Evolutionary conservation across 305 asterid genomes (phyloP), one percentile per base, ranked within the genome.

Genomic region (Nicotiana rustica): DNA sequence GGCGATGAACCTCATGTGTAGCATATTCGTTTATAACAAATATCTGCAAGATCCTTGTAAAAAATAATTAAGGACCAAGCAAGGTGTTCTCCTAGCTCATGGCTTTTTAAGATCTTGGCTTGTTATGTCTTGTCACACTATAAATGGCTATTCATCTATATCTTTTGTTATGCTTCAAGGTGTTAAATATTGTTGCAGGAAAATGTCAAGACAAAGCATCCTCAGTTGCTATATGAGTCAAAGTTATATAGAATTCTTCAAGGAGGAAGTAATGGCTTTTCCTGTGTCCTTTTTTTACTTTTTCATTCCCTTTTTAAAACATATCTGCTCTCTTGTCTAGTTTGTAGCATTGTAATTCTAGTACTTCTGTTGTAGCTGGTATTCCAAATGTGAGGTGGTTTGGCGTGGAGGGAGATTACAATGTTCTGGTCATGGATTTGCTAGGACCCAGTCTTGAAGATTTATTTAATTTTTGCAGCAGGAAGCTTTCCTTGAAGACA

Each of bases 391-490:
- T 89, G 82, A 85, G 89, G 80, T 89, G 91, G 91, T 89, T 69
- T 60, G 90, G 90, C 71, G 85, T 85, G 57, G 88, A 89, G 49
- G 90, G 91, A 66, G 91, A 87, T 80, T 89, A 85, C 86, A 89
- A 89, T 84, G 91, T 85, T 61, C 87, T 89, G 41, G 91, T 89
- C 67, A 87, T 89, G 91, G 91, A 89, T 79, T 87, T 89, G 81
- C 90, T 89, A 47, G 91, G 91, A 66, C 90, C 91, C 17, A 89
- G 90, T 82, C 90, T 89, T 67, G 91, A 89, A 81, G 90, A 89
- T 83, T 55, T 89, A 35, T 89, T 89, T 85, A 89, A 85, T 78
- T 89, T 85, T 81, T 89, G 91, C 83, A 89, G 89, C 83, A 86
- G 91, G 79, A 89, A 89, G 65, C 86, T 89, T 67, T 89, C 91